Conservation (phyloP, 225 moss, liverwort and hornwort genomes). For the Rhytidiadelphus loreus region DNA sequence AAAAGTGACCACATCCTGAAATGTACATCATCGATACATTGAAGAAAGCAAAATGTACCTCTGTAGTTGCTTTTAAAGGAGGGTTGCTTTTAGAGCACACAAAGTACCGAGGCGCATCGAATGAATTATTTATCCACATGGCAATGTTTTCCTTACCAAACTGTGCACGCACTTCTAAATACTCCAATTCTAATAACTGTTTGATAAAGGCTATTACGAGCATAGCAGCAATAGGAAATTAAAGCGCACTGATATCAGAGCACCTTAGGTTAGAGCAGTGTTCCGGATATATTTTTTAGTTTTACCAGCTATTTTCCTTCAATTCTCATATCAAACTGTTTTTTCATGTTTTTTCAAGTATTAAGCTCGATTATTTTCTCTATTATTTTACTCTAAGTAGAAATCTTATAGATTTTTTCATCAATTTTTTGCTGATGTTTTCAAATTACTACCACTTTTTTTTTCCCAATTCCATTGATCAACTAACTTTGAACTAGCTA, state of each 20-base stretch:
- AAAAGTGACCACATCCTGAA: rapidly evolving
- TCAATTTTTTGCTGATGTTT: rapidly evolving
- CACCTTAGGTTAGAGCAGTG: background rate
- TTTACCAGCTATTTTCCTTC: background rate
- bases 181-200: background rate
- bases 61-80: background rate
- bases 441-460: too few relatives aligned
- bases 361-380: rapidly evolving
- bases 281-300: background rate
- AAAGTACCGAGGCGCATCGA: background rate
- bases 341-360: rapidly evolving
- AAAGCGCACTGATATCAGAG: rapidly evolving
- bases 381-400: background rate
- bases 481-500: background rate
- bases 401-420: background rate
- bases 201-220: too few relatives aligned
- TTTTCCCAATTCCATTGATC: background rate
- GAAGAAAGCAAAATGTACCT: too few relatives aligned
- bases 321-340: background rate
- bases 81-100: too few relatives aligned
- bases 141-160: background rate
- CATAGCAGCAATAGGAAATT: too few relatives aligned
- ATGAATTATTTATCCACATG: background rate
- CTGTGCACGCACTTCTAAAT: background rate
- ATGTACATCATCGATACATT: background rate